Evolutionary conservation across 768 basidiomycete species (phyloP).

Genomic region (Gymnopilus dilepis): DNA sequence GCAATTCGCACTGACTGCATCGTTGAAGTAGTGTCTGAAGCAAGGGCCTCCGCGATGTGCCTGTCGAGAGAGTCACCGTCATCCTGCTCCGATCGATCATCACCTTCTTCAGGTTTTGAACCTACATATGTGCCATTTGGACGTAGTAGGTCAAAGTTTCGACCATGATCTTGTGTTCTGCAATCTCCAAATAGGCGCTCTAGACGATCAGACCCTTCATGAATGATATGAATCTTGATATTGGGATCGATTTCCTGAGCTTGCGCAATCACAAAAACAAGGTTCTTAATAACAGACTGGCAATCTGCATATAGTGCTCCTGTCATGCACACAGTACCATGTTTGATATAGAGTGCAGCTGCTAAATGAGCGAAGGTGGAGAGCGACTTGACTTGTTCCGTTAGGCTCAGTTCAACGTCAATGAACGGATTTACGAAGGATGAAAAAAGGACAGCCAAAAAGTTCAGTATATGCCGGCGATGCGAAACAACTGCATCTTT

Average conservation of each 20-base stretch:
- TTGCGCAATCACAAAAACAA: conserved; percentile 35
- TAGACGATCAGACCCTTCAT: conserved; percentile 38
- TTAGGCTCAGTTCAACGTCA: conserved; percentile 24
- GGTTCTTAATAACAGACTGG: conserved; percentile 40
- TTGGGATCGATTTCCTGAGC: conserved; percentile 28
- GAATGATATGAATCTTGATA: conserved; percentile 31
- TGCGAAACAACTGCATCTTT: conserved; percentile 4
- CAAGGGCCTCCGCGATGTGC: too few species aligned
- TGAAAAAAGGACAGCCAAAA: conserved; percentile 17
- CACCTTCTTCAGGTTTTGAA: neutral
- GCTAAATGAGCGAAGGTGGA: conserved; percentile 35
- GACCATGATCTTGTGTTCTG: conserved; percentile 21
- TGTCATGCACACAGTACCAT: conserved; percentile 27
- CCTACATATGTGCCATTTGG: conserved; percentile 21
- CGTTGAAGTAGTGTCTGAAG: too few species aligned
- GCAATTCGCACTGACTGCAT: neutral
- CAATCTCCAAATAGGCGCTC: conserved; percentile 31
- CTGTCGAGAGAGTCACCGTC: neutral
- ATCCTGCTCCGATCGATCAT: neutral
- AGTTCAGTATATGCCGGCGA: conserved; percentile 17
- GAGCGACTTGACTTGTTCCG: conserved; percentile 32
- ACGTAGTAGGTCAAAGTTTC: conserved; percentile 22
- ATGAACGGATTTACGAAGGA: conserved; percentile 32
- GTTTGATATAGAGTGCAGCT: conserved; percentile 6
- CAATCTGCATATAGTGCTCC: conserved; percentile 32